phyloP scores from a whole-genome alignment of 805 yeast genomes.

The Cyberlindnera lachancei region DNA sequence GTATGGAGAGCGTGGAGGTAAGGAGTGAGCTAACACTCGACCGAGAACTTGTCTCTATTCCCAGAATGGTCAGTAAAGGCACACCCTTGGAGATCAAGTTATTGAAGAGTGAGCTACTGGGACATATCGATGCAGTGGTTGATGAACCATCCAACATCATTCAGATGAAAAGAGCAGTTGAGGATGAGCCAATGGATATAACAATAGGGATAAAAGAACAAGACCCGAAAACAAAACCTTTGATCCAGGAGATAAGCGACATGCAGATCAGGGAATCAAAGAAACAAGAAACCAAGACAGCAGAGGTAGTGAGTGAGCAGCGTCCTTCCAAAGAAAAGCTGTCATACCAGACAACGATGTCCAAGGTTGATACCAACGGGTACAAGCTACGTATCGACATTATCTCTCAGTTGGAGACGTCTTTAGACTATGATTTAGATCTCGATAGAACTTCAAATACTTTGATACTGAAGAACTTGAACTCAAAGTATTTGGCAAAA shows the following conservation, averaged over 20 bases:
- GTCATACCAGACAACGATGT: constrained; percentile 22
- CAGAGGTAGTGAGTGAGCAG: background rate
- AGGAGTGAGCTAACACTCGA: constrained; percentile 43
- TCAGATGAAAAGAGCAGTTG: constrained; percentile 16
- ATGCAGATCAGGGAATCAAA: constrained; percentile 16
- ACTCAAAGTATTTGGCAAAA: constrained; percentile 16
- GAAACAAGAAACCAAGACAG: background rate
- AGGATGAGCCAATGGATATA: constrained; percentile 18
- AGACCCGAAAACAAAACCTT: constrained; percentile 25
- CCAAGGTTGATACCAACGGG: constrained; percentile 21
- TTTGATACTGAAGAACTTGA: constrained; percentile 26
- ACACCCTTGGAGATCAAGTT: constrained; percentile 38
- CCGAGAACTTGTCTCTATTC: constrained; percentile 51
- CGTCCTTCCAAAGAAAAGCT: constrained; percentile 8
- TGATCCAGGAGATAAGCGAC: constrained; percentile 48
- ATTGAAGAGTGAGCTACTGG: constrained; percentile 28
- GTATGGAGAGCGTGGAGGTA: constrained; percentile 71
- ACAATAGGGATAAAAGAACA: background rate
- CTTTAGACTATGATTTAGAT: constrained; percentile 27
- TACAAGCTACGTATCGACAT: constrained; percentile 31
- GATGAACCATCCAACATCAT: constrained; percentile 29
- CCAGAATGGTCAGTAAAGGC: constrained; percentile 72
- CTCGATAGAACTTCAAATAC: constrained; percentile 24
- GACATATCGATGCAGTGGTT: constrained; percentile 37
- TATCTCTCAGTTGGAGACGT: constrained; percentile 25